Conservation (phyloP, 75 land plant genomes). For the Pseudotsuga menziesii region DNA sequence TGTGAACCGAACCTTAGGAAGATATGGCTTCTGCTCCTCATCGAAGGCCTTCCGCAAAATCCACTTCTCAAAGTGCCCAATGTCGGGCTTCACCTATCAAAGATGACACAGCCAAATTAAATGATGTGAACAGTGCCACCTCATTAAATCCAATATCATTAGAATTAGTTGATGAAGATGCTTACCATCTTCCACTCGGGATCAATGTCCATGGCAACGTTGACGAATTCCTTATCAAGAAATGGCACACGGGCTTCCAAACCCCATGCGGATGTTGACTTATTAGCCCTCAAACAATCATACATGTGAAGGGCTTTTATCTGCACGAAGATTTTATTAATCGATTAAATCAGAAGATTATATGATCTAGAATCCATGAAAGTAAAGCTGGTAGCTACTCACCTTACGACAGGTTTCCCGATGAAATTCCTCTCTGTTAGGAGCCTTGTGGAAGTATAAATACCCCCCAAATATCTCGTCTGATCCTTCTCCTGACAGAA, state of each 20-base stretch:
- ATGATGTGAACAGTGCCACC: background rate
- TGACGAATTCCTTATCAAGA: slow-evolving; percentile 88
- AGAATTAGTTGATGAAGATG: too few relatives aligned
- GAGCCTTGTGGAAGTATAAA: slow-evolving; percentile 97
- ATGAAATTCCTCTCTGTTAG: slow-evolving; percentile 93
- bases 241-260: slow-evolving; percentile 99
- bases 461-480: slow-evolving; percentile 99
- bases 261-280: slow-evolving; percentile 99
- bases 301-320: slow-evolving; percentile 90
- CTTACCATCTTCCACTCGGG: slow-evolving; percentile 95
- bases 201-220: slow-evolving; percentile 86
- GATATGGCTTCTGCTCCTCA: slow-evolving; percentile 69
- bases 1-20: slow-evolving; percentile 56
- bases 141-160: background rate
- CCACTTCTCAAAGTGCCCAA: slow-evolving; percentile 89
- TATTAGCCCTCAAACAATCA: slow-evolving; percentile 97
- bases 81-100: slow-evolving; percentile 25
- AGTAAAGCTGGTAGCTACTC: background rate
- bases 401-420: slow-evolving; percentile 90
- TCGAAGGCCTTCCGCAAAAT: slow-evolving; percentile 81
- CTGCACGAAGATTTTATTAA: slow-evolving; percentile 24
- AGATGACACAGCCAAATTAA: background rate
- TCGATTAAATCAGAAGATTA: too few relatives aligned
- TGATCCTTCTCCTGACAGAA: slow-evolving; percentile 94
- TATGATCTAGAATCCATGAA: too few relatives aligned